Evolutionary conservation across 225 moss, liverwort and hornwort species (phyloP), one percentile per base, ranked within the genome.

Genomic region (Bryoerythrophyllum caledonicum): DNA sequence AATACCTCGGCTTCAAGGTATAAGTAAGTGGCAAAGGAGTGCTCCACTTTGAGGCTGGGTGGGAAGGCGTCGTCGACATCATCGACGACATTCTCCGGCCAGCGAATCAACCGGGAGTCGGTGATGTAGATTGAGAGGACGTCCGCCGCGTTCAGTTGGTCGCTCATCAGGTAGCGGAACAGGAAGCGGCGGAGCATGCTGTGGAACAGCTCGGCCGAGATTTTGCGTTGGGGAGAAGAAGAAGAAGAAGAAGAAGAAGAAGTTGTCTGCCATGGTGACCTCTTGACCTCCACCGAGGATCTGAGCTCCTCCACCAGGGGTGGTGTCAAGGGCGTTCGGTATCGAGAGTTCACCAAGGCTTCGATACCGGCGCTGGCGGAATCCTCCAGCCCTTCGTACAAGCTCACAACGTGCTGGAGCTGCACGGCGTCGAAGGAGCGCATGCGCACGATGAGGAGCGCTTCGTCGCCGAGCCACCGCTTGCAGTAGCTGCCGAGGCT

Each of bases 311-410:
- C 62, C 4, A 82, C 58, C 73, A 87, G 62, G 19, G 60, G 71
- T 21, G 60, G 44, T 10, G 80, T 66, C 30, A 83, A 25, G 13
- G 64, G 53, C 26, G 71, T 75, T 26, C 82, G 75, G 55, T 84
- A 87, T 1, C 76, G 79, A 52, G 74, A 73, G 63, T 73, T 77
- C 16, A 87, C 87, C 55, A 87, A 34, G 20, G 40, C 80, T 62
- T 76, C 64, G 30, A 85, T 82, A 25, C 52, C 70, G 28, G 73
- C 49, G 51, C 87, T 85, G n/a, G 87, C 87, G 38, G 60, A 70
- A 37, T 82, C 87, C 71, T 87, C 87, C 79, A 87, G 67, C 40
- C 77, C 79, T 60, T 87, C 85, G 48, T 87, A 87, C 60, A 87
- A 76, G 77, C 87, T 87, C 65, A 87, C 84, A 27, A 85, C 60